Base-by-base conservation (phyloP, 179 eudicot species). In the Heliamphora pulchella region DNA sequence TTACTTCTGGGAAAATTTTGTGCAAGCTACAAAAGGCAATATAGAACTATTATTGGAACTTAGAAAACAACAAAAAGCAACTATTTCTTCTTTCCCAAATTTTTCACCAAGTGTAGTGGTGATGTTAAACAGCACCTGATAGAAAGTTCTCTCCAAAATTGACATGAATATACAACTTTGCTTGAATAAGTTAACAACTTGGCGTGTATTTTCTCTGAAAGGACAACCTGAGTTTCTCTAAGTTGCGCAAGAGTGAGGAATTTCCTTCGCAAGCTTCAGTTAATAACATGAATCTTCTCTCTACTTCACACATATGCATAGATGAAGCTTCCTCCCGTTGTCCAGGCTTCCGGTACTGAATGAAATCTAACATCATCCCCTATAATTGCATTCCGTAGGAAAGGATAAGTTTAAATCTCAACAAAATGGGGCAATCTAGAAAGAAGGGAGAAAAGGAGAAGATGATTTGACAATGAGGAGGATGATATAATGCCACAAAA, bases 261-360 rank as follows among this genome's bases (percentile, higher is more conserved):
- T 84, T 87, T 79, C 91, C 91, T 54, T 87, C 94, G 81, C 97
- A 95, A 13, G 86, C 89, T 74, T 89, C 90, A 76, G 53, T 84
- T 78, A 95, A 69, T 41, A 88, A 8, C 63, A 80, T 70, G 74
- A 95, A 82, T 86, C 91, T 90, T 54, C 55, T 71, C 61, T 78
- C 86, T 18, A 83, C 50, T 67, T 57, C 80, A 58, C 59, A 46
- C 15, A 59, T 51, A 58, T 58, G 82, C 58, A 80, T 50, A 2
- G 81, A 77, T 8, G 76, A 44, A 57, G 46, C 71, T 39, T 66
- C 77, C 65, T 3, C 77, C 65, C 4, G 62, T 75, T 65, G 72
- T 58, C 59, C 77, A 3, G 47, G 61, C 51, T 81, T 83, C 71
- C 72, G 80, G 72, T 89, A 87, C 77, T 43, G 85, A 74, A 95